A percentile compares a stretch with the other conserved stretches of the same genome.
These are phyloP conservation scores for Apiospora phragmitis DNA, from an alignment of 2,329 filamentous ascomycete genomes.

Conservation along the genomic window DNA sequence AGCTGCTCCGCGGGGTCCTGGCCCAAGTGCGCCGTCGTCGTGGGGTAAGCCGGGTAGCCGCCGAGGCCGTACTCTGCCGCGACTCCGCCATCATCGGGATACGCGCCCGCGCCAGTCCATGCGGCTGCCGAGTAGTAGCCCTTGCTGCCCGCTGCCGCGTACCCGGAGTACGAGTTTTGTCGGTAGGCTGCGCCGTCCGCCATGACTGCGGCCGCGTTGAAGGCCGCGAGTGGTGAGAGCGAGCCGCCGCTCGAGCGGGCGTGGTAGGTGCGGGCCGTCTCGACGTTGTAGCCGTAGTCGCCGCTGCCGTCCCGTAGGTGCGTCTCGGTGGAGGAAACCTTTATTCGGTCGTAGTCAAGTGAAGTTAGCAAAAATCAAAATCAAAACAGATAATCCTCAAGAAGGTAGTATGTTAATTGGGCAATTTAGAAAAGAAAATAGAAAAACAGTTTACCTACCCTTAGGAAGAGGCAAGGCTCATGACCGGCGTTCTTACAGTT, in stretches of 20 bases:
- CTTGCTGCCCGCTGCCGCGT: slow-evolving; percentile 20
- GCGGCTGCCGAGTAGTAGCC: slow-evolving; percentile 32
- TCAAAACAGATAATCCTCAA: too few species aligned
- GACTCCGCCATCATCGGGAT: slow-evolving; percentile 32
- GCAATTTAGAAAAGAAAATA: neutral
- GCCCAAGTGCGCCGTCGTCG: slow-evolving; percentile 27
- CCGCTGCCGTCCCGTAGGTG: slow-evolving; percentile 30
- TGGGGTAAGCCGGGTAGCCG: slow-evolving; percentile 33
- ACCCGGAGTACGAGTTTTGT: slow-evolving; percentile 32
- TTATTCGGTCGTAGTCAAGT: neutral
- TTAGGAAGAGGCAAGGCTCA: slow-evolving; percentile 74
- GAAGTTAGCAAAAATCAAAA: too few species aligned
- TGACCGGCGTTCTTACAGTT: slow-evolving; percentile 79
- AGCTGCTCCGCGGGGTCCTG: slow-evolving; percentile 35
- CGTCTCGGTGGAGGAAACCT: slow-evolving; percentile 41
- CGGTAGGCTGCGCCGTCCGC: slow-evolving; percentile 35
- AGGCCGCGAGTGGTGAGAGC: slow-evolving; percentile 32
- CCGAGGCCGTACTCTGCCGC: slow-evolving; percentile 36
- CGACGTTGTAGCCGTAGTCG: slow-evolving; percentile 38
- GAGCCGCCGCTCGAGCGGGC: slow-evolving; percentile 22
- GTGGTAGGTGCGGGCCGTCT: slow-evolving; percentile 36
- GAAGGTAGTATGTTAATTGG: neutral
- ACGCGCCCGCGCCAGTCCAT: slow-evolving; percentile 31
- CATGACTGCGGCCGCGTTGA: slow-evolving; percentile 32
- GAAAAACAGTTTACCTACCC: slow-evolving; percentile 53